These are phyloP conservation scores for Aureobasidium pullulans DNA, from an alignment of 2,329 filamentous ascomycete species.

Conservation along the genomic window DNA sequence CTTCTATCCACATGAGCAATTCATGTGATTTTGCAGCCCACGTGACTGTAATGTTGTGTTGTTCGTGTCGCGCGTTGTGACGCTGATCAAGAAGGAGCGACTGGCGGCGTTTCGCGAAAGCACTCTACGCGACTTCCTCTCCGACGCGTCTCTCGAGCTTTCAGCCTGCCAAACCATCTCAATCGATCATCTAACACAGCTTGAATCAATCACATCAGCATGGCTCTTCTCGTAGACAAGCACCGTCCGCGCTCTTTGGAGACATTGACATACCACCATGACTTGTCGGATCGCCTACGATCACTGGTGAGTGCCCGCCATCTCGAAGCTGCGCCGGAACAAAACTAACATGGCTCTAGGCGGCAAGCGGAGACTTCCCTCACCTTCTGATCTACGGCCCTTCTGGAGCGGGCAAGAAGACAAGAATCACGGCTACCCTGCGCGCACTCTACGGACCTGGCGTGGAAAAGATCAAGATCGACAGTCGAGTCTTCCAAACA, in stretches of 20 bases:
- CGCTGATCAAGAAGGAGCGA: background rate
- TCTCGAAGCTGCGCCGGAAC: background rate
- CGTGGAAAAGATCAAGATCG: slow-evolving; percentile 99
- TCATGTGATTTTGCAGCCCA: too few relatives aligned
- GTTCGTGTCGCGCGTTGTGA: background rate
- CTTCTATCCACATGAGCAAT: too few relatives aligned
- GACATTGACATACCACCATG: slow-evolving; percentile 74
- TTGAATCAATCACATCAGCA: slow-evolving; percentile 26
- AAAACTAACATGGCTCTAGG: slow-evolving; percentile 45
- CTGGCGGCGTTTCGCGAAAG: background rate
- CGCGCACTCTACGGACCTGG: slow-evolving; percentile 93
- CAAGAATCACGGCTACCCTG: slow-evolving; percentile 86
- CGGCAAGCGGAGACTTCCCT: slow-evolving; percentile 93
- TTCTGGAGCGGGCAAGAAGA: slow-evolving; percentile 96
- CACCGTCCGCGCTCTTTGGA: slow-evolving; percentile 67
- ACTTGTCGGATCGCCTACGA: slow-evolving; percentile 77
- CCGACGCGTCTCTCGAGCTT: background rate
- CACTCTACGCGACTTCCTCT: background rate
- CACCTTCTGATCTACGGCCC: slow-evolving; percentile 96
- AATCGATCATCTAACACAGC: background rate
- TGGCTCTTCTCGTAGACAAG: slow-evolving; percentile 60
- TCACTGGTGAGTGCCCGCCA: slow-evolving; percentile 59
- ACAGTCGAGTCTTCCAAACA: slow-evolving; percentile 92
- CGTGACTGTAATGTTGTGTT: too few relatives aligned
- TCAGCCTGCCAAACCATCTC: background rate